These are phyloP conservation scores for Litchi chinensis DNA, from an alignment of 345 rosid genomes.

Conservation along the genomic window DNA sequence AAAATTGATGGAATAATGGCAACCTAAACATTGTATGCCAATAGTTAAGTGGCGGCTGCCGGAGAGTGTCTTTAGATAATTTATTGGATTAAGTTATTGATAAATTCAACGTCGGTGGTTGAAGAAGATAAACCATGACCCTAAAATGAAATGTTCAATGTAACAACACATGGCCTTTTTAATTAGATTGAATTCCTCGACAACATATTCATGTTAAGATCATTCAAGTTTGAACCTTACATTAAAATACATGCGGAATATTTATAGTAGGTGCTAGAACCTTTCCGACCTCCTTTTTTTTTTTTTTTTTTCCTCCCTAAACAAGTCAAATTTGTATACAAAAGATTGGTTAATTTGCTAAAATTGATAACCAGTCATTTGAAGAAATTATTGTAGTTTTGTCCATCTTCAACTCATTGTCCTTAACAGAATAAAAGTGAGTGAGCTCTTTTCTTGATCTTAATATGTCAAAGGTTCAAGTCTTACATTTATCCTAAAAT, in stretches of 20 bases:
- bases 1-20: conserved; percentile 10
- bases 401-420: too few species aligned
- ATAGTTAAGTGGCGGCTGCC: neutral
- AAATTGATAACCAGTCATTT: too few species aligned
- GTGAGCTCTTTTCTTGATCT: too few species aligned
- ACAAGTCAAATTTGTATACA: neutral
- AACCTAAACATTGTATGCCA: neutral
- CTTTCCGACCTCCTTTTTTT: neutral
- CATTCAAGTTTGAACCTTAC: neutral
- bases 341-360: too few species aligned
- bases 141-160: neutral
- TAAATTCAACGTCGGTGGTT: neutral
- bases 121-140: neutral
- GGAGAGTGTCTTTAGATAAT: too few species aligned
- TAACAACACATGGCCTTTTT: neutral
- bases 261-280: neutral
- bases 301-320: too few species aligned
- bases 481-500: too few species aligned
- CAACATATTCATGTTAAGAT: neutral
- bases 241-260: too few species aligned
- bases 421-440: too few species aligned
- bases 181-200: neutral
- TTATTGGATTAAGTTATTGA: neutral
- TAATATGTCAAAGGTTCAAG: too few species aligned
- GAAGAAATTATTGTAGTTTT: neutral